Evolutionary conservation across 495 filamentous ascomycete genomes (phyloP), one percentile per base, ranked within the genome.

Genomic region (Podospora australis): DNA sequence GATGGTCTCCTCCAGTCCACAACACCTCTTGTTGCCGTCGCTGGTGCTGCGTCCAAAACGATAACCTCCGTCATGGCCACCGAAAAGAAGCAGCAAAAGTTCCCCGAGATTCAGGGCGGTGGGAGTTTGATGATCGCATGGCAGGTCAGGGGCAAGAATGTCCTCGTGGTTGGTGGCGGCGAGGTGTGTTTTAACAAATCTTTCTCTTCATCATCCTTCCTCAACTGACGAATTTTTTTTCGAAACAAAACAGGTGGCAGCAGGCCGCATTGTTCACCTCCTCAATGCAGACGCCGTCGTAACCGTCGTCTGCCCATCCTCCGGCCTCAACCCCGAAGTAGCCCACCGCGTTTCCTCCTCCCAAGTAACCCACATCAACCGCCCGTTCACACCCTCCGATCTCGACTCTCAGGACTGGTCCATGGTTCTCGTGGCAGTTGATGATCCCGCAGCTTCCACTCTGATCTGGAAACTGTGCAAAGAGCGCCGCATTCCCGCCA

Each of bases 261-360:
- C 92, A 25, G 90, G 90, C 44, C 88, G 92, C 40, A 96, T 97
- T 49, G 73, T 96, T 28, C 82, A 91, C 60, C 79, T 88, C 26
- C 87, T 98, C 60, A 95, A 96, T 59, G 94, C 94, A 61, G 90
- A 96, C 58, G 94, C 92, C 54, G 75, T 80, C 55, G 86, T 97
- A 14, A 92, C 86, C 28, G 82, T 96, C 39, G 75, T 96, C 30
- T 84, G 80, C 43, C 92, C 92, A 2, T 60, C 79, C n/a, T 60
- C 77, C 38, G 87, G 91, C 30, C 78, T 96, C 32, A 90, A 91
- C 65, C 75, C 82, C 10, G 92, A 98, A 70, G 91, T 98, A 4
- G 81, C 83, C 25, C 79, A 86, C 64, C 85, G 92, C 43, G 72
- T 97, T 35, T 70, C 80, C 26, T 69, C 82, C 48, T 72, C 78